A percentile compares a stretch with the other conserved stretches of the same genome.
Evolutionary conservation across 1,284 basidiomycete species (phyloP).

Genomic region (Ganoderma leucocontextum): DNA sequence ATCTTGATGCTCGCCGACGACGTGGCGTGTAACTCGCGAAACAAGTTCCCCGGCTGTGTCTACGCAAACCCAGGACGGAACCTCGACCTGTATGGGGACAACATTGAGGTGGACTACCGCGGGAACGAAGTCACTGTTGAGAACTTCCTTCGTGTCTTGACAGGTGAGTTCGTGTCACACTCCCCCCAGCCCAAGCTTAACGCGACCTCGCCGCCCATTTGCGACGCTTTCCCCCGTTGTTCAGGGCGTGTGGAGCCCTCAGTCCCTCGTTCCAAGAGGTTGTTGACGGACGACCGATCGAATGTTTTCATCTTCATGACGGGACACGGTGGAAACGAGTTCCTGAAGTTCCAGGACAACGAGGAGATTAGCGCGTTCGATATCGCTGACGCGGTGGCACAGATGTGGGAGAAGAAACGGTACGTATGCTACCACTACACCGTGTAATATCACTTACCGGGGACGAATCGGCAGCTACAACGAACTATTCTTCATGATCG

Average conservation of each 20-base stretch:
- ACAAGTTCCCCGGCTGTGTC: constrained; percentile 91
- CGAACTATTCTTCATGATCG: constrained; percentile 97
- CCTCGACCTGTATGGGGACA: constrained; percentile 94
- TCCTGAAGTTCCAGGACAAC: constrained; percentile 98
- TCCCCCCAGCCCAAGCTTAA: neutral
- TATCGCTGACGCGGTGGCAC: constrained; percentile 95
- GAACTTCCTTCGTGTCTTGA: constrained; percentile 91
- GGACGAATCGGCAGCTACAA: constrained; percentile 75
- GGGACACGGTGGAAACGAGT: constrained; percentile 97
- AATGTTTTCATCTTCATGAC: constrained; percentile 99
- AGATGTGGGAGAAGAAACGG: constrained; percentile 98
- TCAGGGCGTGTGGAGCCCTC: constrained; percentile 77
- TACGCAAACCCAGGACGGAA: constrained; percentile 83
- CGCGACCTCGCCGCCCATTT: neutral
- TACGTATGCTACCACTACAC: constrained; percentile 42
- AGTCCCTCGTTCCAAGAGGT: constrained; percentile 90
- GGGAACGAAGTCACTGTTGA: constrained; percentile 99
- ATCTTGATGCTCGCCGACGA: constrained; percentile 99
- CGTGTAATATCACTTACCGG: neutral
- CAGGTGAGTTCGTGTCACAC: constrained; percentile 58
- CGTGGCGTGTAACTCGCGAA: constrained; percentile 92
- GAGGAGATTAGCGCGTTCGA: constrained; percentile 98
- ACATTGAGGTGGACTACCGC: constrained; percentile 97
- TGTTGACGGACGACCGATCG: constrained; percentile 90
- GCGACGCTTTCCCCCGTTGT: neutral